phyloP scores from a whole-genome alignment of 1,139 yeast genomes.

The Suhomyces maxii region DNA sequence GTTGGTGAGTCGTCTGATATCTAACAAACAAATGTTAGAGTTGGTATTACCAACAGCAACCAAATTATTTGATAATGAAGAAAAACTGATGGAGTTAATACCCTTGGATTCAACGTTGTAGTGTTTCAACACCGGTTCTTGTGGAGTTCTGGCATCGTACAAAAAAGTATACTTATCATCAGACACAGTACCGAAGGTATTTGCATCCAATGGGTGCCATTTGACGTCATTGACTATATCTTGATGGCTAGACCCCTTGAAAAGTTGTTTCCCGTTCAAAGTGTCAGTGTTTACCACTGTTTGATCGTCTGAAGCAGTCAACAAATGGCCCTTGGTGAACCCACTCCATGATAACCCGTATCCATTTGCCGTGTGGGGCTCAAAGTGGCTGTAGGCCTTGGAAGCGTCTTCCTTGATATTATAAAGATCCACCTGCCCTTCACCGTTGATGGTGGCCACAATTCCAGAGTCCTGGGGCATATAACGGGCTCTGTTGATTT shows the following conservation, averaged over 20 bases:
- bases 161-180: constrained; percentile 56
- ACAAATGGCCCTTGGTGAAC: constrained; percentile 45
- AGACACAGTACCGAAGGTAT: constrained; percentile 66
- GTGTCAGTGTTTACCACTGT: constrained; percentile 62
- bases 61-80: constrained; percentile 58
- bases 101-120: constrained; percentile 40
- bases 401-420: constrained; percentile 37
- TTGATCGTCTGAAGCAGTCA: constrained; percentile 66
- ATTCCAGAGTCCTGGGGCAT: constrained; percentile 70
- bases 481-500: constrained; percentile 79
- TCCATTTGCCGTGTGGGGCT: constrained; percentile 66
- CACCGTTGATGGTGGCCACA: constrained; percentile 77
- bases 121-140: constrained; percentile 28
- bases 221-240: constrained; percentile 73
- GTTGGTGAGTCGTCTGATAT: constrained; percentile 48
- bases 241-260: constrained; percentile 39
- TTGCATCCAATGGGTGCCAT: constrained; percentile 58
- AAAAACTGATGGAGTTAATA: constrained; percentile 64
- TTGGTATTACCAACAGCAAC: constrained; percentile 70
- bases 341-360: constrained; percentile 72
- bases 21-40: constrained; percentile 63
- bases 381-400: constrained; percentile 30
- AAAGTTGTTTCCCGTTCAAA: constrained; percentile 14
- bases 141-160: constrained; percentile 41
- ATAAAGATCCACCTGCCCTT: constrained; percentile 72